These are phyloP conservation scores for Fragosphaeria purpurea DNA, from an alignment of 2,329 filamentous ascomycete genomes.

Conservation along the genomic window DNA sequence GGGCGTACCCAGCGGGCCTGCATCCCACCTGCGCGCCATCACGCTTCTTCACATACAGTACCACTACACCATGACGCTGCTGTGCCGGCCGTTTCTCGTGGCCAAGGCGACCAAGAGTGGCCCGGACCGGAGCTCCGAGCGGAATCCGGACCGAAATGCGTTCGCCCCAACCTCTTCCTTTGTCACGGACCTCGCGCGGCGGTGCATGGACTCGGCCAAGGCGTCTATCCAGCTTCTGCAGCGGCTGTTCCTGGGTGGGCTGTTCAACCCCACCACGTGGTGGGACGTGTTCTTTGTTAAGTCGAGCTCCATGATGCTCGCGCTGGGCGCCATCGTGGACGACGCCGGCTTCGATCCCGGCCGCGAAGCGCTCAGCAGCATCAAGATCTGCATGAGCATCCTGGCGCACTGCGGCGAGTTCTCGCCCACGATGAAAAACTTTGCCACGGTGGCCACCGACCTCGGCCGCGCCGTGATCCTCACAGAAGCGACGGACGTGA, in stretches of 20 bases:
- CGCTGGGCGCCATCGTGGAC: constrained; percentile 10
- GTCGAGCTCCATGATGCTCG: constrained; percentile 11
- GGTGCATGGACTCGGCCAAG: constrained; percentile 12
- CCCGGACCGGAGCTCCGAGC: background rate
- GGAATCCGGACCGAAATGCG: background rate
- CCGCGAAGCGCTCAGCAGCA: constrained; percentile 1
- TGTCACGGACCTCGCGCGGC: background rate
- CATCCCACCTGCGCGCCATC: constrained; percentile 15
- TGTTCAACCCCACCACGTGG: constrained; percentile 13
- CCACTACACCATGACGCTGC: constrained; percentile 17
- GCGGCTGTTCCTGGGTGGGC: constrained; percentile 7
- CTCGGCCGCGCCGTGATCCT: constrained; percentile 8
- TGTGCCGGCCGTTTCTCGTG: constrained; percentile 20
- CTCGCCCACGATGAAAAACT: constrained; percentile 12
- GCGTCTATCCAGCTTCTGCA: constrained; percentile 7
- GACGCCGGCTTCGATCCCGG: constrained; percentile 5
- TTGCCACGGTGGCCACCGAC: constrained; percentile 10
- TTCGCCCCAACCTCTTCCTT: background rate
- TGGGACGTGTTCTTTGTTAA: constrained; percentile 15
- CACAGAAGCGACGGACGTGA: background rate
- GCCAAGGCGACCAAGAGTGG: constrained; percentile 6
- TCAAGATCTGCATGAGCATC: constrained; percentile 8
- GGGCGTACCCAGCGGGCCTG: constrained; percentile 5
- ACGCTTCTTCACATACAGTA: constrained; percentile 19
- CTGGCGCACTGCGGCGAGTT: constrained; percentile 10